phyloP scores from a whole-genome alignment of 1,284 basidiomycete genomes.

The Leccinum glutinopallens region DNA sequence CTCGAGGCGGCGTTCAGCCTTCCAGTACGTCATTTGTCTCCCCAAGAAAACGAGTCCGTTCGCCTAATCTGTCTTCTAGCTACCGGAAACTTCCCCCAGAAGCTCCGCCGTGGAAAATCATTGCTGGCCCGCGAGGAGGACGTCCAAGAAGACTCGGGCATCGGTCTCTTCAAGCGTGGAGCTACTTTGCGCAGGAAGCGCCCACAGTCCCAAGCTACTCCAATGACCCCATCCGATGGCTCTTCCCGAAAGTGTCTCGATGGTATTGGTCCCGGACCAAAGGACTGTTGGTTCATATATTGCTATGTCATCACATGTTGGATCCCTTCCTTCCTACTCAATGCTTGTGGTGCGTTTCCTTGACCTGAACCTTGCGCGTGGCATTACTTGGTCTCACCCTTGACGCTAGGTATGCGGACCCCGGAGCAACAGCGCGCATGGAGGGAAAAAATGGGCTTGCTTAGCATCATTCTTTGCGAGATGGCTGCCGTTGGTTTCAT shows the following conservation, averaged over 20 bases:
- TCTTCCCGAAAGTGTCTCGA: slow-evolving; percentile 63
- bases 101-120: slow-evolving; percentile 82
- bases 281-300: slow-evolving; percentile 96
- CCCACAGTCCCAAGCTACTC: slow-evolving; percentile 45
- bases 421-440: slow-evolving; percentile 96
- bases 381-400: slow-evolving; percentile 13
- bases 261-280: slow-evolving; percentile 81
- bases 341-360: slow-evolving; percentile 56
- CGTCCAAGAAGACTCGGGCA: slow-evolving; percentile 77
- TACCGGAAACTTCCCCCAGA: slow-evolving; percentile 82
- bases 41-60: slow-evolving; percentile 10
- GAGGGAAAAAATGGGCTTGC: slow-evolving; percentile 97
- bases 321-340: slow-evolving; percentile 76
- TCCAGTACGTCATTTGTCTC: slow-evolving; percentile 61
- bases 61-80: slow-evolving; percentile 42
- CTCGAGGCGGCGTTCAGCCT: slow-evolving; percentile 70
- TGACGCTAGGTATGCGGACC: slow-evolving; percentile 73
- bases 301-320: slow-evolving; percentile 87
- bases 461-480: slow-evolving; percentile 75
- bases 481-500: slow-evolving; percentile 97
- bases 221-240: slow-evolving; percentile 41
- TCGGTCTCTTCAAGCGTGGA: slow-evolving; percentile 84
- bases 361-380: slow-evolving; percentile 21
- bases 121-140: slow-evolving; percentile 87
- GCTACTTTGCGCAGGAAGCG: slow-evolving; percentile 75